phyloP scores from a whole-genome alignment of 495 filamentous ascomycete species.

The Penicillium roqueforti region DNA sequence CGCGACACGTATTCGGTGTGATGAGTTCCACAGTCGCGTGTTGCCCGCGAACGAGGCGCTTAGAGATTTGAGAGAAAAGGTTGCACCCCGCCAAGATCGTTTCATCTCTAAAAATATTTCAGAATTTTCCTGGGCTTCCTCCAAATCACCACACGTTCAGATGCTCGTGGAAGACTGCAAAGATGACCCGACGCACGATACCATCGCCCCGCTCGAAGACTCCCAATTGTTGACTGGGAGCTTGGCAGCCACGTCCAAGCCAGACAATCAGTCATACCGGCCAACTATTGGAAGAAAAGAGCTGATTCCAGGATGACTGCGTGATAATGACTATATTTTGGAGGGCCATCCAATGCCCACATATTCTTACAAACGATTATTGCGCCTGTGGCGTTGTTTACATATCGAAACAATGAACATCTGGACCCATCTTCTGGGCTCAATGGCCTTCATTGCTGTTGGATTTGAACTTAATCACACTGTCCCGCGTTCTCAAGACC shows the following conservation, averaged over 20 bases:
- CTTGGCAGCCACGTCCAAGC: background rate
- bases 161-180: too few relatives aligned
- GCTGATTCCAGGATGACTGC: conserved; percentile 11
- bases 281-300: conserved; percentile 12
- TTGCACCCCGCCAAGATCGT: too few relatives aligned
- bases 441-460: conserved; percentile 6
- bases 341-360: conserved; percentile 17
- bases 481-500: background rate
- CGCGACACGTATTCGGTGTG: too few relatives aligned
- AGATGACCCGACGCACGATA: too few relatives aligned
- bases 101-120: too few relatives aligned
- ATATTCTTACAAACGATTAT: conserved; percentile 12
- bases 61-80: too few relatives aligned
- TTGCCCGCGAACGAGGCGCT: too few relatives aligned
- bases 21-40: too few relatives aligned
- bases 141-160: too few relatives aligned
- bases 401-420: conserved; percentile 21
- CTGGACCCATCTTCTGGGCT: conserved; percentile 15
- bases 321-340: conserved; percentile 20
- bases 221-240: background rate
- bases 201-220: too few relatives aligned
- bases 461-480: background rate
- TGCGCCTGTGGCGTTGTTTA: conserved; percentile 16
- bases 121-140: too few relatives aligned
- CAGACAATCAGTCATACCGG: conserved; percentile 4